Evolutionary conservation across 495 filamentous ascomycete genomes (phyloP), one percentile per base, ranked within the genome.

Genomic region (Annulohypoxylon moriforme): DNA sequence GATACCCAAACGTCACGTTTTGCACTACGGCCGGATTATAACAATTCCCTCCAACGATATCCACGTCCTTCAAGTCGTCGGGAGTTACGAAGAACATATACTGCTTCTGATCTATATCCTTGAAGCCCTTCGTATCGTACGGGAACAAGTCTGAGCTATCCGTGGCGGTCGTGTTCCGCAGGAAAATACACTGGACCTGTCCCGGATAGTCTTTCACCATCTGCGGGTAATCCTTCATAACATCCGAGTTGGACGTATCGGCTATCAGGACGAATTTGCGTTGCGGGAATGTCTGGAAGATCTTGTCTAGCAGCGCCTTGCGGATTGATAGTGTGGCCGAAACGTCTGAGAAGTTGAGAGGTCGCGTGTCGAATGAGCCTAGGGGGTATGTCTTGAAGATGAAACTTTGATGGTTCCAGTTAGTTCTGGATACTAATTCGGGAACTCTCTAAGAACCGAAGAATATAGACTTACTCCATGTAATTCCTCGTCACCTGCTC

Each of bases 61-160:
- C 89, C 70, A 94, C 81, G 14, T 83, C 82, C 4, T 60, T 84
- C 13, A 94, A 82, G 72, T 94, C 92, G 76, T 94, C 89, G 0
- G 92, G 83, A 1, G 87, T 82, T 2, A 81, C 77, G 81, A 94
- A 94, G 82, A 94, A 94, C 91, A 94, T 94, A 75, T 92, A 94
- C 73, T 77, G 83, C 46, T 81, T 80, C 72, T 87, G 84, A 33
- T 90, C 84, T 29, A 94, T 61, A 3, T 78, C 81, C 76, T 90
- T 73, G 78, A 94, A 94, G n/a, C 86, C 87, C 6, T 76, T 82
- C 0, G 92, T 94, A 74, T 94, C 84, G 75, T 94, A 94, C 0
- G 92, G 92, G 76, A 93, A 93, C 33, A 83, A 81, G 71, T 79
- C 76, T 7, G 70, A 63, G 67, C 87, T 82, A 72, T 94, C 92